phyloP scores from a whole-genome alignment of 2,329 filamentous ascomycete species.

The Colletotrichum sp. region DNA sequence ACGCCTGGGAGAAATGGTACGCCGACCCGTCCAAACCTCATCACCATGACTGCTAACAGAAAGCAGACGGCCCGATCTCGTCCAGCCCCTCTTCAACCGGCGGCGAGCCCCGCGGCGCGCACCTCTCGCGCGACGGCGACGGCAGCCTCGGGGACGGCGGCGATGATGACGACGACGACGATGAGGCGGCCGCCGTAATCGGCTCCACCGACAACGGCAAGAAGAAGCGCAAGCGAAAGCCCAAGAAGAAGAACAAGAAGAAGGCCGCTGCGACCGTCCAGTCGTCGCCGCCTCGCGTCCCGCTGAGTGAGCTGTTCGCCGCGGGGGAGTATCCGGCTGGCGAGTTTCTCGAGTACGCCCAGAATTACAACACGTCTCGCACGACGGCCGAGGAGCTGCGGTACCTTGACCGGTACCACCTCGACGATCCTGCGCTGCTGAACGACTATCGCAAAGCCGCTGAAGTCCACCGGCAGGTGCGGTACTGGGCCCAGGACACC shows the following conservation, averaged over 20 bases:
- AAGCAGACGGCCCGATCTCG: constrained; percentile 22
- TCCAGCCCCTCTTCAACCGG: constrained; percentile 28
- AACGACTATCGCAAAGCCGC: constrained; percentile 82
- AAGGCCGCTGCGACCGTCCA: constrained; percentile 28
- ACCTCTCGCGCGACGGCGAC: constrained; percentile 47
- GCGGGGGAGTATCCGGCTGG: constrained; percentile 31
- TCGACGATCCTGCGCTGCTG: constrained; percentile 65
- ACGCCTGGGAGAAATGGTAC: constrained; percentile 35
- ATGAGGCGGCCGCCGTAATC: constrained; percentile 18
- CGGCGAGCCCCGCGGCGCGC: constrained; percentile 45
- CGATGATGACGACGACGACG: constrained; percentile 32
- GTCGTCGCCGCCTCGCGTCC: constrained; percentile 37
- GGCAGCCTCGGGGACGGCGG: constrained; percentile 39
- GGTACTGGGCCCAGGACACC: constrained; percentile 80
- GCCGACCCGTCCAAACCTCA: not conserved
- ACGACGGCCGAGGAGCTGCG: constrained; percentile 30
- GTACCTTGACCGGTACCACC: constrained; percentile 22
- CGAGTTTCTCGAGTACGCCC: constrained; percentile 29
- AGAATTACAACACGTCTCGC: constrained; percentile 18
- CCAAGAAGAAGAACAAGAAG: constrained; percentile 24
- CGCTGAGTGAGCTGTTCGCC: constrained; percentile 33
- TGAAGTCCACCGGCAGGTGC: constrained; percentile 89
- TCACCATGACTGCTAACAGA: constrained; percentile 11
- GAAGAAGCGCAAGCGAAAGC: constrained; percentile 12
- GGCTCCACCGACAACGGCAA: not conserved